Base-by-base conservation (phyloP, 352 stramenopile genomes). In the Phytopythium oedochilum region DNA sequence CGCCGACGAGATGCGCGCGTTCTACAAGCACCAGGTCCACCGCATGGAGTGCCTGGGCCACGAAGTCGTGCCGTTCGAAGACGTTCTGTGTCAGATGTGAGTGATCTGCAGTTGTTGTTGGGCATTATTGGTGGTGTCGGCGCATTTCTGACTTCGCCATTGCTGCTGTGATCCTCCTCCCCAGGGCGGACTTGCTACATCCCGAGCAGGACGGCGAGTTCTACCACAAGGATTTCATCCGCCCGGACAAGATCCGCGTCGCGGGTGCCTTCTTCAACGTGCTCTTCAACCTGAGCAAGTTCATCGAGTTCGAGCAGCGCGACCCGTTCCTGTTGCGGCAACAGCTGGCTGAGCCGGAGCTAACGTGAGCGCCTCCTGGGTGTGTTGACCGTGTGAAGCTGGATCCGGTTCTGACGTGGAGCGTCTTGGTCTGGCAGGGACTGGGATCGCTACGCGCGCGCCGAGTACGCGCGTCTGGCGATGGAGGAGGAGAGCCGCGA, bases 231-330 rank as follows among this genome's bases (percentile, higher is more conserved):
- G 85, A 95, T 35, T 89, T 95, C 34, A 78, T 86, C 38, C 82
- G 82, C n/a, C 69, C 81, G 17, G 85, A 95, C 69, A 93, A 92
- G 65, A 93, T 95, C 50, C 83, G 85, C 34, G 69, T 99, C 22
- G 94, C 93, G 0, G 97, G 97, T 22, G 96, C 98, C 25, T 92
- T 99, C 46, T 99, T 99, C 76, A 98, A 99, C 76, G 96, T 97
- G 32, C 79, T 99, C 23, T 99, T 99, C 83, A 99, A 99, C 73
- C 75, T 99, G 36, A 98, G 97, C 89, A 99, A 99, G 70, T 99
- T 99, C 56, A 96, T 99, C 43, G 86, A 96, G 55, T 99, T 99
- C 72, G 97, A 99, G 76, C 91, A 98, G 68, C 82, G 97, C 22
- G 97, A 99, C 73, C 96, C 97, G 18, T 99, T 99, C 71, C 74